Conservation (phyloP, 495 filamentous ascomycete genomes). For the Aspergillus affinis region DNA sequence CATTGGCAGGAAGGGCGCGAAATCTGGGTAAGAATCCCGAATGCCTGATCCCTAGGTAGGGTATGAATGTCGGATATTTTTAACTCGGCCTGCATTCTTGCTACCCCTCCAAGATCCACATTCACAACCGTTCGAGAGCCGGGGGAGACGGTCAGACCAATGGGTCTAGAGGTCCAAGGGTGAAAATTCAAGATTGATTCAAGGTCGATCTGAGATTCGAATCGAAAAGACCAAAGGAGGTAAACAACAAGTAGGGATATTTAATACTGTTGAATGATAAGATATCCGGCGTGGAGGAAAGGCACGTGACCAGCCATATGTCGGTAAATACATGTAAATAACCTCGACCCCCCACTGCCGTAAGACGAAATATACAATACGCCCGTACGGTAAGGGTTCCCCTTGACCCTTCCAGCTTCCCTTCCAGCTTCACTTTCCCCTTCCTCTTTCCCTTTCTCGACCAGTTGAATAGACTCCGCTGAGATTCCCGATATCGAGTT, state of each 20-base stretch:
- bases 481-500: not conserved
- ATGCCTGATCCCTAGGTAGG: constrained; percentile 37
- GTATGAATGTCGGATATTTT: constrained; percentile 46
- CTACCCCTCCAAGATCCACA: constrained; percentile 25
- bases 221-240: too few relatives aligned
- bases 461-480: not conserved
- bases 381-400: too few relatives aligned
- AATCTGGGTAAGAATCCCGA: constrained; percentile 42
- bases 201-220: not conserved
- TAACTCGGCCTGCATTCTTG: constrained; percentile 38
- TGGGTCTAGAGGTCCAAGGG: not conserved
- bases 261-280: too few relatives aligned
- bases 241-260: too few relatives aligned
- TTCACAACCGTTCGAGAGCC: constrained; percentile 14
- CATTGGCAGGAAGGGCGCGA: constrained; percentile 56
- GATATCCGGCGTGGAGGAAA: too few relatives aligned
- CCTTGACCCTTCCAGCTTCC: too few relatives aligned
- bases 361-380: too few relatives aligned
- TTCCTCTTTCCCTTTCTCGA: too few relatives aligned
- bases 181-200: not conserved
- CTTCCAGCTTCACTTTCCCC: too few relatives aligned
- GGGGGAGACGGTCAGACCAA: not conserved
- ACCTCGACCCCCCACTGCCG: too few relatives aligned
- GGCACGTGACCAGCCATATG: too few relatives aligned
- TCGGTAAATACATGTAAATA: too few relatives aligned